Base-by-base conservation (phyloP, 371 early-diverging fungal species). In the Apophysomyces variabilis region DNA sequence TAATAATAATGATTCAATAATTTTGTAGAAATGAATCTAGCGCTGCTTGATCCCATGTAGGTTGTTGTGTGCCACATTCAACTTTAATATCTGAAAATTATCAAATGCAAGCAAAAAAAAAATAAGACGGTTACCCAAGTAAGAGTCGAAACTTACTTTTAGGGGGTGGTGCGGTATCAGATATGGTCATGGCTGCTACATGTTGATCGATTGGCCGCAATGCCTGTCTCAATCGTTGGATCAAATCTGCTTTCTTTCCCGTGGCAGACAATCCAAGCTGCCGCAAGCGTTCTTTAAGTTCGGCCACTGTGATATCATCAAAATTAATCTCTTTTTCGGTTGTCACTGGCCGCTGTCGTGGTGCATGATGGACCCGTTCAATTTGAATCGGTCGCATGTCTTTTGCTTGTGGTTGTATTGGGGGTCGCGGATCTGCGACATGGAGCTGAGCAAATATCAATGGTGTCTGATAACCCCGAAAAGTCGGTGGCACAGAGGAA, bases 251-350 rank as follows among this genome's bases (percentile, higher is more conserved):
- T 62, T 91, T 91, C 62, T 87, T 84, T 13, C 91, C 91, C 8
- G 83, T 77, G 4, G 85, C 83, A 11, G 85, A 83, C 41, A 85
- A 75, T 0, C 85, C 84, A 38, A 89, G 75, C 56, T 85, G 77
- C 21, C 89, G 73, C 45, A 91, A 66, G 74, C 85, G 74, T 14
- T 90, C 90, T 65, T 91, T 91, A 35, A 91, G 77, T 64, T 90
- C 89, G 13, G 85, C 75, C 0, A 91, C 91, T 0, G 91, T 91
- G 16, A 91, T 84, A 66, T 91, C 91, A 39, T 89, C 85, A 70
- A 90, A 89, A 65, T 91, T 82, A 21, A 50, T 50, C 11, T 50
- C 21, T 50, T 21, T 50, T 11, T 50, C 54, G 7, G 54, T 11
- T 21, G n/a, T 66, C 58, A 8, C 57, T 57, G 26, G 50, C 41